A percentile compares a stretch with the other conserved stretches of the same genome.
These are phyloP conservation scores for Digitaria exilis DNA, from an alignment of 202 grass and related monocot genomes.

Conservation along the genomic window DNA sequence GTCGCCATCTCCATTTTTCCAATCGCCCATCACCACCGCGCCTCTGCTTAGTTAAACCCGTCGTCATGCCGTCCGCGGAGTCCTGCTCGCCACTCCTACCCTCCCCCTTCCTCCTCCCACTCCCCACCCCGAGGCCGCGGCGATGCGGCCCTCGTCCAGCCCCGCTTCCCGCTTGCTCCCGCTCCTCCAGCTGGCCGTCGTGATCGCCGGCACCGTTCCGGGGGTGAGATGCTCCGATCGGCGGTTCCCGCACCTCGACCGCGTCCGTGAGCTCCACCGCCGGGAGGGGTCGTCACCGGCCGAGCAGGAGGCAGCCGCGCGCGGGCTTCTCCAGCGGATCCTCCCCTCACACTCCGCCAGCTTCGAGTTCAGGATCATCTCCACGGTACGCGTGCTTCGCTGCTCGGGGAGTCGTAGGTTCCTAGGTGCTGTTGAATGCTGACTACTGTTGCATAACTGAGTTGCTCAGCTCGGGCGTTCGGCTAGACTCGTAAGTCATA, in stretches of 20 bases:
- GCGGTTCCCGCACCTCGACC: constrained; percentile 49
- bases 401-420: neutral
- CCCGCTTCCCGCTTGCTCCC: neutral
- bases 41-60: constrained; percentile 19
- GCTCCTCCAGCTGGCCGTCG: constrained; percentile 10
- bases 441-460: neutral
- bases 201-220: constrained; percentile 31
- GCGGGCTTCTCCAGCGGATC: constrained; percentile 51
- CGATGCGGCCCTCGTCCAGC: constrained; percentile 13
- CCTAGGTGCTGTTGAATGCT: neutral
- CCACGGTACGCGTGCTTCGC: constrained; percentile 42
- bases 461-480: neutral
- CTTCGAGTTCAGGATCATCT: constrained; percentile 63
- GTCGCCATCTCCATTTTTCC: constrained; percentile 20
- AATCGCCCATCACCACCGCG: constrained; percentile 4
- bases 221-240: neutral
- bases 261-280: constrained; percentile 57
- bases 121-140: neutral
- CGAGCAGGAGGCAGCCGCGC: constrained; percentile 53
- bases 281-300: constrained; percentile 38
- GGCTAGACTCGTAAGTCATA: neutral
- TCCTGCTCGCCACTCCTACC: constrained; percentile 13
- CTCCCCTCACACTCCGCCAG: constrained; percentile 62
- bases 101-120: neutral
- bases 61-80: constrained; percentile 34